Conservation (phyloP, 495 filamentous ascomycete species). For the Hapsidospora chrysogenum region DNA sequence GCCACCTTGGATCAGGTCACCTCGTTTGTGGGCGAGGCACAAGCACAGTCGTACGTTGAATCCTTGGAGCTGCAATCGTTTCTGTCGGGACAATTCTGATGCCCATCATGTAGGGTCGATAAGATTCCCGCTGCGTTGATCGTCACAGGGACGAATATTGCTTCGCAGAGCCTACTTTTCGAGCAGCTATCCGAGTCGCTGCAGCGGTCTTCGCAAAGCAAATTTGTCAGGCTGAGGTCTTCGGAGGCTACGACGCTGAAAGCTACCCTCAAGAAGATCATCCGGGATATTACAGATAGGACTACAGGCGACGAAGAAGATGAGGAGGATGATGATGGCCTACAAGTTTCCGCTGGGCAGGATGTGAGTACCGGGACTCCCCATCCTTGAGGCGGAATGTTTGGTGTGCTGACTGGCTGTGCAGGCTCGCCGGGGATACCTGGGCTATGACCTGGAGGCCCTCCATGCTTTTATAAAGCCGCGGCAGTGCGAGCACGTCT, state of each 20-base stretch:
- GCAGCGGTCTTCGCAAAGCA: conserved; percentile 26
- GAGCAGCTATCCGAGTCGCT: conserved; percentile 44
- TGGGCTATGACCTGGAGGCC: conserved; percentile 87
- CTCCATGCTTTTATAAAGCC: conserved; percentile 45
- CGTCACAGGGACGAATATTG: conserved; percentile 72
- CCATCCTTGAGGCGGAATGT: too few species aligned
- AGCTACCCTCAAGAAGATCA: conserved; percentile 64
- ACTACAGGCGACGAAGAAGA: conserved; percentile 10
- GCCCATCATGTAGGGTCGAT: conserved; percentile 14
- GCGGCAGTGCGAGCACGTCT: conserved; percentile 39
- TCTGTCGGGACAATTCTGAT: conserved; percentile 7
- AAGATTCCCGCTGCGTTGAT: conserved; percentile 67
- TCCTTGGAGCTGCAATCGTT: background rate
- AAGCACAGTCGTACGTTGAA: conserved; percentile 11
- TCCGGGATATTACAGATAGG: conserved; percentile 36
- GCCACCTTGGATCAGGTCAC: conserved; percentile 44
- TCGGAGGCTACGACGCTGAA: conserved; percentile 73
- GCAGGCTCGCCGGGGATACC: conserved; percentile 38
- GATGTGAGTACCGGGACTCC: conserved; percentile 4
- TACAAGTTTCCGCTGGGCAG: conserved; percentile 26
- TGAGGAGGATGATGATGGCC: conserved; percentile 32
- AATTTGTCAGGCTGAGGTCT: conserved; percentile 56
- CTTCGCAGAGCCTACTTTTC: conserved; percentile 58
- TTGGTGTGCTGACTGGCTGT: too few species aligned
- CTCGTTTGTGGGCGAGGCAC: conserved; percentile 42